These are phyloP conservation scores for Telopea speciosissima DNA, from an alignment of 177 flowering plant species.

Conservation along the genomic window DNA sequence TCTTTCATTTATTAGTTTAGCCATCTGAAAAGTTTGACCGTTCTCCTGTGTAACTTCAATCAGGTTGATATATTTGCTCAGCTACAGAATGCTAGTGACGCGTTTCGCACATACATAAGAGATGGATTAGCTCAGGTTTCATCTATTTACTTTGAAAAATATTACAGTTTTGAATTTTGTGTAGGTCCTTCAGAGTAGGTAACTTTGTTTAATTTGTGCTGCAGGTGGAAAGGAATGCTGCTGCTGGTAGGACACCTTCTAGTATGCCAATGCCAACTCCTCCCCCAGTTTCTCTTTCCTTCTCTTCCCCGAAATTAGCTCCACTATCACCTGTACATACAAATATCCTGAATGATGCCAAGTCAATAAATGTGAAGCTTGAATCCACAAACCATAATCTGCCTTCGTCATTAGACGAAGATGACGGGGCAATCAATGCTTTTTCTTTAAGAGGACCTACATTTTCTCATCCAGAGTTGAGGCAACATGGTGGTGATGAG, in stretches of 20 bases:
- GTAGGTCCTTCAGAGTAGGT: too few species aligned
- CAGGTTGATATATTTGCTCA: conserved; percentile 98
- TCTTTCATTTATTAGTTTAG: not conserved
- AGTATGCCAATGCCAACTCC: conserved; percentile 90
- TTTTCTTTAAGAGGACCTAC: conserved; percentile 30
- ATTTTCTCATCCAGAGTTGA: conserved; percentile 33
- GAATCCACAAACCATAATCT: conserved; percentile 57
- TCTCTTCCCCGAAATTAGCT: conserved; percentile 71
- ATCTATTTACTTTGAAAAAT: conserved; percentile 4
- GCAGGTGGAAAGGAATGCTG: conserved; percentile 96
- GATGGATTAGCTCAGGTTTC: conserved; percentile 97
- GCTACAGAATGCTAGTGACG: conserved; percentile 99
- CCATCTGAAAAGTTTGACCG: not conserved
- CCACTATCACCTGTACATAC: conserved; percentile 74
- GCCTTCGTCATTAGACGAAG: conserved; percentile 54
- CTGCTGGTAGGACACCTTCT: conserved; percentile 92
- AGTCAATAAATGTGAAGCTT: conserved; percentile 33
- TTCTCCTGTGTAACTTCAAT: conserved; percentile 7
- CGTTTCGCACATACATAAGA: conserved; percentile 94
- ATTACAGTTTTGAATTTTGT: too few species aligned
- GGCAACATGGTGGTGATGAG: conserved; percentile 42
- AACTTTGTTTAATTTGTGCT: too few species aligned
- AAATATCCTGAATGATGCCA: conserved; percentile 46
- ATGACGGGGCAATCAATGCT: conserved; percentile 26
- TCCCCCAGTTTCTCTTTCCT: conserved; percentile 64